Base-by-base conservation (phyloP, 2,329 filamentous ascomycete species). In the Helotiales sp. region DNA sequence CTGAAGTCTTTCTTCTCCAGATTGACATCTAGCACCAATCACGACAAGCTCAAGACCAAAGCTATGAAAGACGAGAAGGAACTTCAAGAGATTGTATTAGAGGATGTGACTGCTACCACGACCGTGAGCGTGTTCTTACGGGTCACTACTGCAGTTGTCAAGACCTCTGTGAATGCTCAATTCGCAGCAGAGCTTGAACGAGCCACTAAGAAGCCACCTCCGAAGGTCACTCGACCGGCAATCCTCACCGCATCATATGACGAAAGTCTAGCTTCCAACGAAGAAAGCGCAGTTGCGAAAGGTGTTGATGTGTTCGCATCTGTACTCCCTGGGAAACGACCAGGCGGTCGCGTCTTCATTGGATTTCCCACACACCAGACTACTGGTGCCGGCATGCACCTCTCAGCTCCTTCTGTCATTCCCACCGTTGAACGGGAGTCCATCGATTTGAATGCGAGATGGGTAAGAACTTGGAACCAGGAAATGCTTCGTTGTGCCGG, bases 311-410 rank as follows among this genome's bases (percentile, higher is more conserved):
- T 99, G 7, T 97, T 99, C 72, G 84, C 89, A 1, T 95, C 93
- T 1, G 93, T 99, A 1, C 76, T 98, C 5, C 95, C 95, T 2
- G 91, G 84, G 57, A 96, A 92, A 72, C 90, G 90, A 66, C 83
- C 83, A 0, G 84, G 85, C 8, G 95, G 95, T 6, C 87, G 91
- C 53, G 90, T 99, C 54, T 99, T 98, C 69, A 99, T 99, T 69
- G 95, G 95, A 0, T 99, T 99, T 70, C 93, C 95, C 2, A 99
- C 95, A 1, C 93, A 93, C 66, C 95, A 99, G 76, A 99, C 95
- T 0, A 99, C 96, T 0, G 95, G 93, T 54, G 86, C 93, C 27
- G 90, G 93, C 15, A 89, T 96, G 71, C 95, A 99, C 72, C 89
- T 99, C 29, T 98, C 93, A 12, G 95, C 95, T 0, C 95, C 93